These are phyloP conservation scores for Cucumis melo DNA, from an alignment of 306 rosid genomes.

Conservation along the genomic window DNA sequence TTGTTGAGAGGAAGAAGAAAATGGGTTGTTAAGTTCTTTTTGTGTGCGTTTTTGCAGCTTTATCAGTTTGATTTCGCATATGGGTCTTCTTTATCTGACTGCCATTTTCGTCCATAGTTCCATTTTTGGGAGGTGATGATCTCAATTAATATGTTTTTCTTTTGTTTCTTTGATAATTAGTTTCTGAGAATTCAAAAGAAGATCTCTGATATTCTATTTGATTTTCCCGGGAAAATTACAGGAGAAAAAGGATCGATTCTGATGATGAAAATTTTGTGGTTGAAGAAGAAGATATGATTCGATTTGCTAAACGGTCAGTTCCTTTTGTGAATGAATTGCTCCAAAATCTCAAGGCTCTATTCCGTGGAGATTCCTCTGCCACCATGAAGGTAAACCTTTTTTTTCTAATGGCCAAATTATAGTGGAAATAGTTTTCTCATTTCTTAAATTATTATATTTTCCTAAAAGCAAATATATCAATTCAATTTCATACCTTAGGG, in stretches of 20 bases:
- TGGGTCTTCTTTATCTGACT: constrained; percentile 69
- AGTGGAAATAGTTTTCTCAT: no score
- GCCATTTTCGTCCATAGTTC: constrained; percentile 64
- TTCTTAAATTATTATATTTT: no score
- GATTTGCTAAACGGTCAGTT: constrained; percentile 54
- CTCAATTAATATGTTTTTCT: neutral
- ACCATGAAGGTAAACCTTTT: constrained; percentile 65
- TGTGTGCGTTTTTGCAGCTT: constrained; percentile 26
- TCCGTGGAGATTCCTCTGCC: constrained; percentile 80
- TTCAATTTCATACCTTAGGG: no score
- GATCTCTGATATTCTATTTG: neutral
- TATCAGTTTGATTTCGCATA: constrained; percentile 58
- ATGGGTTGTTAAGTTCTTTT: constrained; percentile 4
- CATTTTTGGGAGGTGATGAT: constrained; percentile 47
- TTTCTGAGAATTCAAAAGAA: neutral
- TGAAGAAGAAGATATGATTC: constrained; percentile 74
- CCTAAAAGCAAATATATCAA: no score
- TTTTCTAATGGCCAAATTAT: neutral
- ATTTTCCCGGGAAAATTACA: constrained; percentile 7
- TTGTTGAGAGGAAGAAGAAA: neutral
- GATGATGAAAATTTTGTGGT: constrained; percentile 37
- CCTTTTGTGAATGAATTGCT: constrained; percentile 69
- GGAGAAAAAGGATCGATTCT: constrained; percentile 36
- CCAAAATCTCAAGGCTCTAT: constrained; percentile 58
- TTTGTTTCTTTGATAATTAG: neutral